These are phyloP conservation scores for Sarcocystis neurona DNA, from an alignment of 169 alveolate species.

Conservation along the genomic window DNA sequence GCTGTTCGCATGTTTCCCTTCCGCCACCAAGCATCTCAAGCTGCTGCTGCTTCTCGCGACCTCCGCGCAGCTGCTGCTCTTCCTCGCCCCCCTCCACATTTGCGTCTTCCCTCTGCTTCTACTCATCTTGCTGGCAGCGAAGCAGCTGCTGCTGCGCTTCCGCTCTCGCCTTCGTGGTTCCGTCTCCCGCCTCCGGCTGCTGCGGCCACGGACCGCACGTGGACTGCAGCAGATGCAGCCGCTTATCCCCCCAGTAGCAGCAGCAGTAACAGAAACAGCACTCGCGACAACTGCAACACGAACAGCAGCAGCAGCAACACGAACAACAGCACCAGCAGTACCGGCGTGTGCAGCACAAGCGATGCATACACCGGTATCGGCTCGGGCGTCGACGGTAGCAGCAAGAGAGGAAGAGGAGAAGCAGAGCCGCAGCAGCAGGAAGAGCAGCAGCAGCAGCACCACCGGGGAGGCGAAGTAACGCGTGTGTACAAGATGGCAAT, in stretches of 20 bases:
- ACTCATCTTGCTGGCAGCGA: too few relatives aligned
- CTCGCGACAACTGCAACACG: neutral
- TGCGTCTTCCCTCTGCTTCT: too few relatives aligned
- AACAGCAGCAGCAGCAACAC: neutral
- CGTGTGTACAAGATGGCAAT: neutral
- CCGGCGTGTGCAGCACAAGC: neutral
- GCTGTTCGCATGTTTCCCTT: too few relatives aligned
- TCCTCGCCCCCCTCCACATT: too few relatives aligned
- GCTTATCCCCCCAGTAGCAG: neutral
- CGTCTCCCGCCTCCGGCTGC: neutral
- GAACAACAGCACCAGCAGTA: neutral
- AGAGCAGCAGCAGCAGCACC: slow-evolving; percentile 10
- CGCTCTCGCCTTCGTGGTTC: neutral
- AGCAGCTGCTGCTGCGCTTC: neutral
- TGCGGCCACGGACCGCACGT: neutral
- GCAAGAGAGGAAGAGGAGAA: neutral
- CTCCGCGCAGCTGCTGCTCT: too few relatives aligned
- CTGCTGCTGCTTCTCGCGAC: too few relatives aligned
- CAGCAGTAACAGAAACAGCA: neutral
- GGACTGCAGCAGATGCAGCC: neutral
- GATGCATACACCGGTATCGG: neutral
- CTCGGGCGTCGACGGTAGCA: neutral
- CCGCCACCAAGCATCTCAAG: too few relatives aligned
- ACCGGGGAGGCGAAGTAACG: neutral
- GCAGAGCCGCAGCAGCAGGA: neutral